These are phyloP conservation scores for Boeremia exigua DNA, from an alignment of 2,329 filamentous ascomycete genomes.

Conservation along the genomic window DNA sequence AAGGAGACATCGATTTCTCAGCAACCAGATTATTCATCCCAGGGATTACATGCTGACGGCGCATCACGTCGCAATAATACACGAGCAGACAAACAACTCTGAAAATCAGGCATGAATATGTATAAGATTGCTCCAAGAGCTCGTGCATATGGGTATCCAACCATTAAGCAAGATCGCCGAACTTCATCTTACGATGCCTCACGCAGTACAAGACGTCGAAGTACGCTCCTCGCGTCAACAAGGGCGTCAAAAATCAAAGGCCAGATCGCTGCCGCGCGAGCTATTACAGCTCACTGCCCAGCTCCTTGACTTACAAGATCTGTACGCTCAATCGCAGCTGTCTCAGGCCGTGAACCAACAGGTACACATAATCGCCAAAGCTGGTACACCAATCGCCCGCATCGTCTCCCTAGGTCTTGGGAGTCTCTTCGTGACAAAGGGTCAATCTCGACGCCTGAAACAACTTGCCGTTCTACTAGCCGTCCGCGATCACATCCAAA, in stretches of 20 bases:
- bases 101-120: not conserved
- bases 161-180: not conserved
- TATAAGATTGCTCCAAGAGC: not conserved
- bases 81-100: not conserved
- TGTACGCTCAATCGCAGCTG: conserved; percentile 21
- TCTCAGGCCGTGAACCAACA: conserved; percentile 17
- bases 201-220: not conserved
- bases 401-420: conserved; percentile 33
- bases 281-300: conserved; percentile 7
- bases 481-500: conserved; percentile 21
- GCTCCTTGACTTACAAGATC: conserved; percentile 13
- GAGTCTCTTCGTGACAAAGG: conserved; percentile 20
- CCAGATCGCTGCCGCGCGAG: conserved; percentile 14
- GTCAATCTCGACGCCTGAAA: conserved; percentile 35
- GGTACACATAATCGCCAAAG: conserved; percentile 7
- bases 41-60: conserved; percentile 6
- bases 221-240: not conserved
- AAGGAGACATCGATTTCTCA: conserved; percentile 10
- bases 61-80: not conserved
- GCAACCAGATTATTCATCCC: conserved; percentile 10
- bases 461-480: conserved; percentile 37
- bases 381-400: conserved; percentile 14
- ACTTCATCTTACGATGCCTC: not conserved
- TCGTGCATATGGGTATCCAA: not conserved
- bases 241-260: conserved; percentile 4